Evolutionary conservation across 306 rosid species (phyloP).

Genomic region (Cucurbita argyrosperma): DNA sequence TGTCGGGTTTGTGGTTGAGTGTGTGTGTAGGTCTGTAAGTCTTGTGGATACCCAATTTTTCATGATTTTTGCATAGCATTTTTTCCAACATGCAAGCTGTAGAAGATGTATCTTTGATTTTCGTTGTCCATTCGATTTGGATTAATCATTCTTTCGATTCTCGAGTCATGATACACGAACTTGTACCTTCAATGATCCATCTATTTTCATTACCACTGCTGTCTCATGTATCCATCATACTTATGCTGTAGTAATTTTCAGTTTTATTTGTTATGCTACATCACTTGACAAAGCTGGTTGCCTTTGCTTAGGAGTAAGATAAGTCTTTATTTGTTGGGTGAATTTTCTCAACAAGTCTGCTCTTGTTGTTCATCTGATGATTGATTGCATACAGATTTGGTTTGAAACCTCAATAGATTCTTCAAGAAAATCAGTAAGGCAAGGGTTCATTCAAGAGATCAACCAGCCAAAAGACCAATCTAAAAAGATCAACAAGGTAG

Average conservation of each 20-base stretch:
- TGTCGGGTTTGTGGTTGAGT: slow-evolving; percentile 28
- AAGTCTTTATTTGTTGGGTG: background rate
- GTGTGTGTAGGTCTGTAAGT: slow-evolving; percentile 29
- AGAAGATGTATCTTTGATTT: slow-evolving; percentile 16
- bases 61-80: slow-evolving; percentile 26
- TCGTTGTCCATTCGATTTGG: slow-evolving; percentile 29
- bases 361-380: too few relatives aligned
- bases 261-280: background rate
- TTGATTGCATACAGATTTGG: too few relatives aligned
- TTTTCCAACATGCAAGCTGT: slow-evolving; percentile 15
- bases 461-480: too few relatives aligned
- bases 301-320: background rate
- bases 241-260: background rate
- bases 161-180: slow-evolving; percentile 13
- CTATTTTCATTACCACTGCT: slow-evolving; percentile 11
- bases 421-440: too few relatives aligned
- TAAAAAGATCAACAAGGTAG: too few relatives aligned
- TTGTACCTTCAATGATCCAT: slow-evolving; percentile 33
- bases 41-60: slow-evolving; percentile 28
- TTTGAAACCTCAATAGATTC: too few relatives aligned
- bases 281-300: background rate
- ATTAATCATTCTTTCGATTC: slow-evolving; percentile 43
- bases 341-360: too few relatives aligned
- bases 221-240: background rate
- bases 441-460: too few relatives aligned